Evolutionary conservation across 108 stramenopile genomes (phyloP).

Genomic region (Aurantiochytrium sp.): DNA sequence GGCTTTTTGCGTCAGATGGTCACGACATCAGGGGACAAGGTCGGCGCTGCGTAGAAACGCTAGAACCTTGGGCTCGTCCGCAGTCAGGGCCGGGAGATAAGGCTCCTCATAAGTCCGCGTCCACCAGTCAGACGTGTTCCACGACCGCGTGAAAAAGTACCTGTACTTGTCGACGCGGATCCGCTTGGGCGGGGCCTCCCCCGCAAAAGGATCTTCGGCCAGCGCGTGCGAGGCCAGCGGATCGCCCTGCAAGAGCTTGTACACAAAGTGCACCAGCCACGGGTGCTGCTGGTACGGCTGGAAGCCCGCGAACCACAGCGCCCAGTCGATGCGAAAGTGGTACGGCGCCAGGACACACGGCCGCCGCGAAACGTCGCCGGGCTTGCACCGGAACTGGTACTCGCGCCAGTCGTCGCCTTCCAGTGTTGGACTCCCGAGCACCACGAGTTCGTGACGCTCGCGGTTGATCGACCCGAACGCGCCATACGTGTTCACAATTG

Average conservation of each 20-base stretch:
- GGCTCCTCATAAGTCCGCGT: neutral
- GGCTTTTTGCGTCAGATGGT: too few relatives aligned
- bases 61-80: neutral
- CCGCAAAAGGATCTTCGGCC: neutral
- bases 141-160: neutral
- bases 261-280: neutral
- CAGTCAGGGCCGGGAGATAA: neutral
- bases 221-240: neutral
- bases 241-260: neutral
- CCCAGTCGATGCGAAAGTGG: conserved; percentile 76
- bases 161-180: neutral
- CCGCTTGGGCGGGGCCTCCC: neutral
- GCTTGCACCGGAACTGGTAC: conserved; percentile 72
- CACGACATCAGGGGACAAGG: neutral
- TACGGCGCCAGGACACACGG: conserved; percentile 75
- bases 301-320: conserved; percentile 68
- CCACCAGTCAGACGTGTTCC: neutral
- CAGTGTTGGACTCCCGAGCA: conserved; percentile 45
- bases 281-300: conserved; percentile 39
- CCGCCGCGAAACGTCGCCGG: conserved; percentile 55
- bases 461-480: conserved; percentile 66
- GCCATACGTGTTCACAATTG: conserved; percentile 70
- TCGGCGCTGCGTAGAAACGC: neutral
- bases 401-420: conserved; percentile 55
- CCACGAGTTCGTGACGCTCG: conserved; percentile 60